phyloP scores from a whole-genome alignment of 768 basidiomycete genomes.

The Calocybe indica region DNA sequence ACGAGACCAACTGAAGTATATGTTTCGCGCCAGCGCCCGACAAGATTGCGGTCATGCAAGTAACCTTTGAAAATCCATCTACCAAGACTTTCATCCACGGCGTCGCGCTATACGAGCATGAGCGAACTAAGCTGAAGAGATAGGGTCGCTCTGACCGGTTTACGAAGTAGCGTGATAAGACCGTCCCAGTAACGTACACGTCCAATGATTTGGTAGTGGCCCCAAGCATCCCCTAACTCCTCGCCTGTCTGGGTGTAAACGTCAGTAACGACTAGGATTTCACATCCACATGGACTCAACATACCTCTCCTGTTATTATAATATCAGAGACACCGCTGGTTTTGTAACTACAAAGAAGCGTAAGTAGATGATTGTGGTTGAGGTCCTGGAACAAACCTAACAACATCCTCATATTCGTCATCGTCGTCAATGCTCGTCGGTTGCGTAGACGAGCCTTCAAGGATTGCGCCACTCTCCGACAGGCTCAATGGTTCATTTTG shows the following conservation, averaged over 20 bases:
- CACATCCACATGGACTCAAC: constrained; percentile 4
- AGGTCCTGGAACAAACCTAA: constrained; percentile 14
- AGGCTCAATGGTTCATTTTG: constrained; percentile 24
- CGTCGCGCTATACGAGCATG: constrained; percentile 23
- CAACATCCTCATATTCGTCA: constrained; percentile 33
- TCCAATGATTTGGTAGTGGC: not conserved
- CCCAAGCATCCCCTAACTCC: not conserved
- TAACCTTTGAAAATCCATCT: constrained; percentile 51
- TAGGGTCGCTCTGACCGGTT: not conserved
- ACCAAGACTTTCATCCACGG: constrained; percentile 23
- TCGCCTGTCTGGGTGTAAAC: too few species aligned
- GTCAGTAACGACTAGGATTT: too few species aligned
- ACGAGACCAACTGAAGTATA: constrained; percentile 27
- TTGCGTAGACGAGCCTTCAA: constrained; percentile 12
- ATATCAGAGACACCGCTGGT: constrained; percentile 43
- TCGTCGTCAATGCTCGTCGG: constrained; percentile 24
- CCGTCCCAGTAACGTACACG: constrained; percentile 2
- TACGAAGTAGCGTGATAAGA: not conserved
- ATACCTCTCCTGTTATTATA: constrained; percentile 44
- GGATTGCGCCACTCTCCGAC: constrained; percentile 18
- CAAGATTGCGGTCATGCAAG: constrained; percentile 40
- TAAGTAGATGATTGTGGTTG: not conserved
- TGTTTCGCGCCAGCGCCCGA: constrained; percentile 51
- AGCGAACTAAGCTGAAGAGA: not conserved
- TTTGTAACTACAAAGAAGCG: constrained; percentile 15